Conservation (phyloP, 2,329 filamentous ascomycete species). For the Cladosporium colombiae region DNA sequence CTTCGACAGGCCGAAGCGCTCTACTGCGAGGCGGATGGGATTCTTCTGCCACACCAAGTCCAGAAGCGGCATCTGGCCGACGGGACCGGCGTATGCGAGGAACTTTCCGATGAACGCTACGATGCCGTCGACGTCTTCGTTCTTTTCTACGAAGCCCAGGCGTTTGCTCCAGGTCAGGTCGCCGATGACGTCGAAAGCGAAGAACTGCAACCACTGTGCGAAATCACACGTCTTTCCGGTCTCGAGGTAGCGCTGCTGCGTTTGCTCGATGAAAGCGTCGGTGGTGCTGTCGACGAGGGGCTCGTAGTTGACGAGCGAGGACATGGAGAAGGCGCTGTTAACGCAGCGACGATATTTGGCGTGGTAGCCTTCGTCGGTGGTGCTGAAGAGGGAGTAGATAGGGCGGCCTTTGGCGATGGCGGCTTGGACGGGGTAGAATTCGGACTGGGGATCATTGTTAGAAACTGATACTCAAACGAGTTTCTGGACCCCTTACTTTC, state of each 20-base stretch:
- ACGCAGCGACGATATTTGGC: conserved; percentile 73
- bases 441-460: conserved; percentile 34
- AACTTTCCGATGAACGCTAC: conserved; percentile 64
- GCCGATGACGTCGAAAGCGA: conserved; percentile 79
- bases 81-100: conserved; percentile 69
- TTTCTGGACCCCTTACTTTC: conserved; percentile 50
- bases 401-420: conserved; percentile 68
- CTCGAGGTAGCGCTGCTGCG: conserved; percentile 44
- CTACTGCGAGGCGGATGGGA: conserved; percentile 67
- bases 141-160: conserved; percentile 73
- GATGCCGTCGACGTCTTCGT: conserved; percentile 75
- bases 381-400: conserved; percentile 74
- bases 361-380: conserved; percentile 73
- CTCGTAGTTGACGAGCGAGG: conserved; percentile 73
- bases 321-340: conserved; percentile 77
- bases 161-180: conserved; percentile 75
- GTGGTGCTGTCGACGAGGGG: conserved; percentile 77
- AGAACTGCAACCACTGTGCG: conserved; percentile 74
- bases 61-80: conserved; percentile 72
- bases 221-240: conserved; percentile 60
- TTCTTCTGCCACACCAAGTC: conserved; percentile 74
- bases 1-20: conserved; percentile 67
- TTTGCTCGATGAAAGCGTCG: conserved; percentile 64
- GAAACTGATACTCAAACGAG: neutral
- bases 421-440: conserved; percentile 79